Conservation (phyloP, 2,329 filamentous ascomycete species). For the Ustulina deusta region DNA sequence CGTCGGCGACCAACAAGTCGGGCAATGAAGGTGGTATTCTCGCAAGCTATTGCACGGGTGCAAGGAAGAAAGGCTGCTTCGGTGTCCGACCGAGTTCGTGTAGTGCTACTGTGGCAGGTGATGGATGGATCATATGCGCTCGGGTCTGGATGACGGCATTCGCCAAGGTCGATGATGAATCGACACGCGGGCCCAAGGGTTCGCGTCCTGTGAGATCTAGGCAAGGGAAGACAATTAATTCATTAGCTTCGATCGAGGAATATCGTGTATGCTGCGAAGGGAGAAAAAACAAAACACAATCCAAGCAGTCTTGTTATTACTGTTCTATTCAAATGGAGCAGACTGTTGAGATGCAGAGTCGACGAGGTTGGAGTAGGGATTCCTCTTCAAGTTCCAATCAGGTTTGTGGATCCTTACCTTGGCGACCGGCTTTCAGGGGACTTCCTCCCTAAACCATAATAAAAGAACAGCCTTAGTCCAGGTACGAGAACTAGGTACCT, state of each 20-base stretch:
- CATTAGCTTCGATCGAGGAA: not conserved
- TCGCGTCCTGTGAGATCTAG: conserved; percentile 4
- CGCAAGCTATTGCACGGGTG: conserved; percentile 2
- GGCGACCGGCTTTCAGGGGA: conserved; percentile 11
- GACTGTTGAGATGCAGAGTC: conserved; percentile 5
- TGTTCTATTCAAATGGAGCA: conserved; percentile 10
- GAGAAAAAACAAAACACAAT: conserved; percentile 2
- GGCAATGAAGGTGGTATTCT: not conserved
- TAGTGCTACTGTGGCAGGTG: not conserved
- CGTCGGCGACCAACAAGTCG: conserved; percentile 15
- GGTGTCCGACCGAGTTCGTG: conserved; percentile 17
- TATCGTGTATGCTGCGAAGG: not conserved
- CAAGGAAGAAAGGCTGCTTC: conserved; percentile 7
- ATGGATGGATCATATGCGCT: conserved; percentile 8
- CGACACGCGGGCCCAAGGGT: conserved; percentile 2
- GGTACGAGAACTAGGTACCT: too few species aligned
- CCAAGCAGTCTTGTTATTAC: conserved; percentile 19
- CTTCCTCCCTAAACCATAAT: conserved; percentile 3
- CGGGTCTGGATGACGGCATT: conserved; percentile 30
- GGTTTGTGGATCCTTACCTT: not conserved
- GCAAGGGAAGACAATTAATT: conserved; percentile 9
- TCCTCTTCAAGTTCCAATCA: not conserved
- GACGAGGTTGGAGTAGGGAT: conserved; percentile 11
- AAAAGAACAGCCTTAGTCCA: not conserved
- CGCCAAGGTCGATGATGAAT: conserved; percentile 28